Evolutionary conservation across 805 yeast genomes (phyloP).

Genomic region (Myxozyma nipponensis): DNA sequence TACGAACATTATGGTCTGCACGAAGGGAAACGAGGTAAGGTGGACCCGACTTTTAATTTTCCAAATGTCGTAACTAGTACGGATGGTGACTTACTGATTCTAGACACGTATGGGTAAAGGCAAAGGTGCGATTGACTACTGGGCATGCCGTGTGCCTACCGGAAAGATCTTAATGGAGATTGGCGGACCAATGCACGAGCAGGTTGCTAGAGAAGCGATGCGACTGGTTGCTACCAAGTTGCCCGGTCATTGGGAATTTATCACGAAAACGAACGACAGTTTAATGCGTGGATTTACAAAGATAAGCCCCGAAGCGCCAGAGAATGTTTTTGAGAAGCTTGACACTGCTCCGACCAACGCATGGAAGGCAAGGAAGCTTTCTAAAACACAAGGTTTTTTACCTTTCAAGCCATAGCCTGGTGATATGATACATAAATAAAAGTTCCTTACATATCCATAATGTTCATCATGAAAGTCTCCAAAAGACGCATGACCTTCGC

Average conservation of each 20-base stretch:
- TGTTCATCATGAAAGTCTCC: conserved; percentile 38
- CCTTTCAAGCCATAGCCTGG: not conserved
- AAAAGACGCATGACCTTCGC: conserved; percentile 81
- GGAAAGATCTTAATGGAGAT: conserved; percentile 91
- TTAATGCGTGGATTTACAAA: conserved; percentile 24
- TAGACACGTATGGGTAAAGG: conserved; percentile 98
- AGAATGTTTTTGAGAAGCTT: conserved; percentile 54
- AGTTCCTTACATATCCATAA: not conserved
- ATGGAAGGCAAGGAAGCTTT: conserved; percentile 50
- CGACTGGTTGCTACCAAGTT: conserved; percentile 87
- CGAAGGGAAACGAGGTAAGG: conserved; percentile 79
- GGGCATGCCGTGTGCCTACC: conserved; percentile 95
- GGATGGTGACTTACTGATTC: not conserved
- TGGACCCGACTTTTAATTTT: not conserved
- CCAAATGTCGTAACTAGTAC: no score
- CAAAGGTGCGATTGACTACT: conserved; percentile 94
- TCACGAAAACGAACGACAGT: conserved; percentile 2
- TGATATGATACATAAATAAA: not conserved
- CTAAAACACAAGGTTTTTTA: conserved; percentile 36
- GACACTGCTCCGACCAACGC: conserved; percentile 62
- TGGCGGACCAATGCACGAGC: conserved; percentile 72
- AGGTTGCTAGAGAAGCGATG: conserved; percentile 81
- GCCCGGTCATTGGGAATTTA: conserved; percentile 43
- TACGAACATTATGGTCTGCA: conserved; percentile 85
- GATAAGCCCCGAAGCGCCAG: conserved; percentile 42